phyloP scores from a whole-genome alignment of 306 rosid species.

The Vicia sativa region DNA sequence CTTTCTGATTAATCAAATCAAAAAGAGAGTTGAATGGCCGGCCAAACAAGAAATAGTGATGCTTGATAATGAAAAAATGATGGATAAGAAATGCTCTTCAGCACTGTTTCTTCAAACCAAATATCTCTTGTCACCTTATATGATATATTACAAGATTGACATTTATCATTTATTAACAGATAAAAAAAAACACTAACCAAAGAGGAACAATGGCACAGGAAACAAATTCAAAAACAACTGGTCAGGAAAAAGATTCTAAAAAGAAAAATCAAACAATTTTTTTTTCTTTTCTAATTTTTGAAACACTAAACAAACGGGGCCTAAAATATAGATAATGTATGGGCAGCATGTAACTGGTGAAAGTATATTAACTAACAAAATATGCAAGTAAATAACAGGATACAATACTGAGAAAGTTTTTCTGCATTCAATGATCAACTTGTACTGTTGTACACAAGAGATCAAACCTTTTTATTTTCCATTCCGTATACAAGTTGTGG shows the following conservation, averaged over 20 bases:
- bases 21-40: not conserved
- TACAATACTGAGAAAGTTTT: conserved; percentile 24
- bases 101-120: not conserved
- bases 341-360: conserved; percentile 2
- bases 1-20: no score
- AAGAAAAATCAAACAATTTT: not conserved
- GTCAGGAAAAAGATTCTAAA: not conserved
- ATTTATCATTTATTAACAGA: not conserved
- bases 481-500: conserved; percentile 35
- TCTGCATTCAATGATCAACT: conserved; percentile 11
- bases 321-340: conserved; percentile 13
- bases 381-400: conserved; percentile 25
- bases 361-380: conserved; percentile 8
- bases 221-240: not conserved
- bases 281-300: not conserved
- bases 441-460: conserved; percentile 18
- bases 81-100: not conserved
- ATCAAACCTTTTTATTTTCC: conserved; percentile 33
- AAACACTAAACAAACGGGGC: not conserved
- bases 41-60: not conserved
- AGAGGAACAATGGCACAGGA: not conserved
- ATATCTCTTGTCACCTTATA: not conserved
- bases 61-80: not conserved
- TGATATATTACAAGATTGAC: not conserved
- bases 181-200: not conserved